Conservation (phyloP, 495 filamentous ascomycete species). For the Immersiella caudata region DNA sequence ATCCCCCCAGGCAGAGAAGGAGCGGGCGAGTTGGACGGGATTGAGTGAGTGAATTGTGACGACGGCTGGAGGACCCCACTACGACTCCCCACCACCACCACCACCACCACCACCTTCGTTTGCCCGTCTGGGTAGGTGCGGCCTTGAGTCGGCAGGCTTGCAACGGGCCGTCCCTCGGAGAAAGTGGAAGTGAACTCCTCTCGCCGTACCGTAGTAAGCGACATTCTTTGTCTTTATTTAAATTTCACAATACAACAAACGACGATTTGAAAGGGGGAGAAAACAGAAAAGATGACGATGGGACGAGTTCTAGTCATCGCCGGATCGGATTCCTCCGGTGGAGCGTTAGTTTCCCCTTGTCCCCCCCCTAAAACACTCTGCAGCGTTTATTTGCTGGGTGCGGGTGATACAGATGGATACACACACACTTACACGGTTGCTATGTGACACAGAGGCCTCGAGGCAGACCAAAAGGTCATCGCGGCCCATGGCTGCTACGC, state of each 20-base stretch:
- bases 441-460: conserved; percentile 70
- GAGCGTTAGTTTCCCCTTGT: conserved; percentile 65
- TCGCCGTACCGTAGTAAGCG: background rate
- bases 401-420: background rate
- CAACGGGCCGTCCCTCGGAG: background rate
- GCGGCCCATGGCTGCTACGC: conserved; percentile 91
- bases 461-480: conserved; percentile 95
- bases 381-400: background rate
- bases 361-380: too few species aligned
- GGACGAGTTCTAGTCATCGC: conserved; percentile 78
- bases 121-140: conserved; percentile 3
- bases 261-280: background rate
- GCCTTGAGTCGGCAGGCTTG: background rate
- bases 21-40: background rate
- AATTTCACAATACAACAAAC: background rate
- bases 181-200: background rate
- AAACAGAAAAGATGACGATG: conserved; percentile 25
- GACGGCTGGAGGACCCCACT: conserved; percentile 8
- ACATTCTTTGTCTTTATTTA: background rate
- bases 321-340: conserved; percentile 88
- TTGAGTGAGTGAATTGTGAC: conserved; percentile 13
- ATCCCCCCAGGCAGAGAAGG: background rate
- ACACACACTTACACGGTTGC: conserved; percentile 19
- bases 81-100: conserved; percentile 7
- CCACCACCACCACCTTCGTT: conserved; percentile 2